phyloP scores from a whole-genome alignment of 306 rosid genomes.

The Medicago ruthenica region DNA sequence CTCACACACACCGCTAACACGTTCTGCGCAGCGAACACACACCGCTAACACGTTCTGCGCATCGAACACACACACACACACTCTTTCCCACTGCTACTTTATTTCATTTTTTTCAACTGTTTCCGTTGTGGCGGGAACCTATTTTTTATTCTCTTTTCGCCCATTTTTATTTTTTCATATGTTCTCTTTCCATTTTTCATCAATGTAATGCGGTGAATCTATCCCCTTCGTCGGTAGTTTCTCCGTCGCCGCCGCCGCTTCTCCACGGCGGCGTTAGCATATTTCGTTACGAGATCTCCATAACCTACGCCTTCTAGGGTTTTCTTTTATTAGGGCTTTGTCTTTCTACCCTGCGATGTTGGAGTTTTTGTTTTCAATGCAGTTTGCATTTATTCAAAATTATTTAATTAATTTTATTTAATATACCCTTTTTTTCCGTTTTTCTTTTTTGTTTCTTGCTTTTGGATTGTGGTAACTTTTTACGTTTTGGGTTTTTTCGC shows the following conservation, averaged over 20 bases:
- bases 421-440: neutral
- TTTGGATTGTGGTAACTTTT: neutral
- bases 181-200: neutral
- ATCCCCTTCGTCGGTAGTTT: neutral
- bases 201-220: neutral
- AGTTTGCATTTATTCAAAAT: conserved; percentile 22
- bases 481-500: neutral
- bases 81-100: conserved; percentile 29
- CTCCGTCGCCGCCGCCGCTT: neutral
- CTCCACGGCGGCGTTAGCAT: conserved; percentile 1
- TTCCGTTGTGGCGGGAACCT: conserved; percentile 53
- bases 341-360: conserved; percentile 20
- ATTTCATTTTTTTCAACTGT: conserved; percentile 25
- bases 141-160: neutral
- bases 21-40: neutral
- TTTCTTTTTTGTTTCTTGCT: neutral
- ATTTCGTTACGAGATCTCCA: conserved; percentile 37
- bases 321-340: conserved; percentile 35
- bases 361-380: conserved; percentile 22
- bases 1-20: conserved; percentile 19
- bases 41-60: too few species aligned
- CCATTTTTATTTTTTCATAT: conserved; percentile 1
- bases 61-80: neutral
- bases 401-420: neutral
- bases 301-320: conserved; percentile 46